Conservation (phyloP, 2,329 filamentous ascomycete species). For the Epichloe typhina region DNA sequence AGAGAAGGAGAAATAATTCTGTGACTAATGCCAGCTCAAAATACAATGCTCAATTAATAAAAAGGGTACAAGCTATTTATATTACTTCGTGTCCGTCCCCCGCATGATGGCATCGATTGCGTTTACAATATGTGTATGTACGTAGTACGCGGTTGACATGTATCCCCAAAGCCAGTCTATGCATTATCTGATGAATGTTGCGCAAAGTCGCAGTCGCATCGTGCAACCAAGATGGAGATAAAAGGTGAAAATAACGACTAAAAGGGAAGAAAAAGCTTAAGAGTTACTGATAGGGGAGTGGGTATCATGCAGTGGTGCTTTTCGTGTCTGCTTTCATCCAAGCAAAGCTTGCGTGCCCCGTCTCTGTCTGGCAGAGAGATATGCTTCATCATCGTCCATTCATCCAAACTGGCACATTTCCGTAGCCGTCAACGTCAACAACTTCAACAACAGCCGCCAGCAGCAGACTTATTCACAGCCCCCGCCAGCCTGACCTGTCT, state of each 20-base stretch:
- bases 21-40: slow-evolving; percentile 16
- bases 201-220: not conserved
- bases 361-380: not conserved
- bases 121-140: not conserved
- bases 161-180: not conserved
- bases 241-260: not conserved
- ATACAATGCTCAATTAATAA: slow-evolving; percentile 2
- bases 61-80: not conserved
- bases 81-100: too few species aligned
- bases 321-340: slow-evolving; percentile 2
- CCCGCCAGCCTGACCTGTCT: slow-evolving; percentile 33
- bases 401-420: not conserved
- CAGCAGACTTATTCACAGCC: slow-evolving; percentile 24
- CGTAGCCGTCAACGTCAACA: too few species aligned
- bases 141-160: slow-evolving; percentile 16
- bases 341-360: not conserved
- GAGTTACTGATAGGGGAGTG: not conserved
- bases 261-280: not conserved
- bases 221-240: not conserved
- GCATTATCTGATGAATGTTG: not conserved
- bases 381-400: not conserved
- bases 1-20: slow-evolving; percentile 9
- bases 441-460: slow-evolving; percentile 36
- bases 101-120: not conserved
- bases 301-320: slow-evolving; percentile 5